Evolutionary conservation across 352 stramenopile species (phyloP), one percentile per base, ranked within the genome.

Genomic region (Phytophthora lateralis): DNA sequence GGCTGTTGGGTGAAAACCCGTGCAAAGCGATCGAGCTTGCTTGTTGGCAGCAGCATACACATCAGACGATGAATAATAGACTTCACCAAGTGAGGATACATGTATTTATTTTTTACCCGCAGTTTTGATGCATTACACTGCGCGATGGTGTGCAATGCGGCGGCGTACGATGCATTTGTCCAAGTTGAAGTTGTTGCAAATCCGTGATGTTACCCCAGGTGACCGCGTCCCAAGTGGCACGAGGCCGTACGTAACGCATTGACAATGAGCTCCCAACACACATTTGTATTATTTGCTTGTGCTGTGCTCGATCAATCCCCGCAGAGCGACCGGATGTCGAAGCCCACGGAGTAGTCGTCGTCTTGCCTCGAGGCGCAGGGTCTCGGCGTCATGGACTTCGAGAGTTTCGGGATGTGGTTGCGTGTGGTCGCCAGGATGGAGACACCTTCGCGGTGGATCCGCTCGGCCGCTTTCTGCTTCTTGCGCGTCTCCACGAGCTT

Each of bases 281-380:
- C 4, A 6, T 30, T 2, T 30, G 26, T 30, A 30, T 30, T 30
- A 30, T 30, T 30, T 30, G 4, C 26, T 6, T 29, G 26, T 6
- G 26, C 26, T 30, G 4, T 30, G 26, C n/a, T 38, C 32, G 10
- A 14, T 68, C 38, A 79, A n/a, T 76, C 72, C 0, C 63, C 66
- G 53, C 68, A 80, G 17, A 84, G 65, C 3, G 79, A 88, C 0
- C 80, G 82, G 51, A 90, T 85, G 65, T 91, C 80, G 42, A 90
- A 91, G 20, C 82, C 82, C 3, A 91, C 82, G 0, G 82, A 91
- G 60, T 76, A 92, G 49, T 92, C 76, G 30, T 76, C 66, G 4
- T 74, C 68, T 44, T 60, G 51, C 7, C 49, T 62, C 0, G 49
- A 44, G 2, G 12, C 20, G 15, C 27, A 37, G 38, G 35, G 41